Conservation (phyloP, 495 filamentous ascomycete species). For the Elasticomyces elasticus region DNA sequence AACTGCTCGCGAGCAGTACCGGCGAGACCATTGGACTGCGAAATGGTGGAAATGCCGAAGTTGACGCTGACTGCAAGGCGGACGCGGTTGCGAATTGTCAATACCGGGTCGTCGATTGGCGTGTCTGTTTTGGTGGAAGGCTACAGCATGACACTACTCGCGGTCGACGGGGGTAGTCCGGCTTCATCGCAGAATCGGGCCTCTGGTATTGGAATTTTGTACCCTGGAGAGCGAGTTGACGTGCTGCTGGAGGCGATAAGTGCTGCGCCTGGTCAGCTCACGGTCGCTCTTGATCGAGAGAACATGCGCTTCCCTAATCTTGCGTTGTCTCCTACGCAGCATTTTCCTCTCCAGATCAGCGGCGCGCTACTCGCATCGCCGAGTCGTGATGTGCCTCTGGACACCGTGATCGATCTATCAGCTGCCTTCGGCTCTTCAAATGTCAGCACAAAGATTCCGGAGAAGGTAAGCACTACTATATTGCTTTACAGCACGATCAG, state of each 20-base stretch:
- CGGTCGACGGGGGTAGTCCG: conserved; percentile 37
- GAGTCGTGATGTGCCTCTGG: neutral
- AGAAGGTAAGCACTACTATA: conserved; percentile 29
- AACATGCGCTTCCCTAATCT: conserved; percentile 41
- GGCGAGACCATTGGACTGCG: conserved; percentile 40
- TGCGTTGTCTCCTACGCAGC: conserved; percentile 35
- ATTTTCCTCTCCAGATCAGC: conserved; percentile 29
- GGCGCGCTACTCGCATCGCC: neutral
- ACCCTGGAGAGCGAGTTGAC: conserved; percentile 44
- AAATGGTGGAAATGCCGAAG: neutral
- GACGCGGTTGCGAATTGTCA: neutral
- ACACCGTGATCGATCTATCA: too few relatives aligned
- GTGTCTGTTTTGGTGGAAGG: neutral
- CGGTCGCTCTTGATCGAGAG: conserved; percentile 38
- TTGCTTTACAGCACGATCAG: conserved; percentile 38
- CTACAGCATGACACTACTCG: conserved; percentile 21
- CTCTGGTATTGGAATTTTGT: conserved; percentile 37
- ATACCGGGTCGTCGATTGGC: neutral
- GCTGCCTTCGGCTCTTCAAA: too few relatives aligned
- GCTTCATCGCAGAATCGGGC: conserved; percentile 24
- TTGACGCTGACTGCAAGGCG: neutral
- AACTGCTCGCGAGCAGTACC: conserved; percentile 42
- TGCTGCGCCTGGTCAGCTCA: neutral
- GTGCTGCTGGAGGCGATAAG: conserved; percentile 21
- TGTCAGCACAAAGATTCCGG: conserved; percentile 18